A percentile compares a stretch with the other conserved stretches of the same genome.
phyloP scores from a whole-genome alignment of 1,284 basidiomycete species.

The Agroathelia rolfsii region DNA sequence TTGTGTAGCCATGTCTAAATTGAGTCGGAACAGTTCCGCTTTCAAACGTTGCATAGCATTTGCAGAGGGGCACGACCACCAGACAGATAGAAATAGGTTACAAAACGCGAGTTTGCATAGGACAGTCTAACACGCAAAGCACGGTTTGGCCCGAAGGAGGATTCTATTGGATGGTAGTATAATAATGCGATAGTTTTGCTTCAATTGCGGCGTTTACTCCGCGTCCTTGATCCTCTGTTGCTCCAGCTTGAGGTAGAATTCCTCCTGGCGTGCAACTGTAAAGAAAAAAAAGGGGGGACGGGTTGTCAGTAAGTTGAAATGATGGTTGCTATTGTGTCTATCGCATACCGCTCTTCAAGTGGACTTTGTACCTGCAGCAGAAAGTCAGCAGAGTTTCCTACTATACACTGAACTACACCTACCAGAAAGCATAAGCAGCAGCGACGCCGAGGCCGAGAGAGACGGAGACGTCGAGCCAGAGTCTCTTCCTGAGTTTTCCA shows the following conservation, averaged over 20 bases:
- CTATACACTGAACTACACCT: constrained; percentile 28
- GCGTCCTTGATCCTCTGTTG: constrained; percentile 35
- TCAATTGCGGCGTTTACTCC: too few relatives aligned
- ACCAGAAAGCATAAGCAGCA: constrained; percentile 75
- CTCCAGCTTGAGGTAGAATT: constrained; percentile 77
- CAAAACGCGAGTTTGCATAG: too few relatives aligned
- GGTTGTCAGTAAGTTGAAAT: constrained; percentile 14
- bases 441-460: constrained; percentile 64
- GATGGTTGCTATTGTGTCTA: not conserved
- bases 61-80: too few relatives aligned
- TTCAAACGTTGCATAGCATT: constrained; percentile 18
- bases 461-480: constrained; percentile 71
- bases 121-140: too few relatives aligned
- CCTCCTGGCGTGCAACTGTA: constrained; percentile 71
- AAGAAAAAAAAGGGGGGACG: too few relatives aligned
- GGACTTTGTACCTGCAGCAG: constrained; percentile 63
- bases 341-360: constrained; percentile 64
- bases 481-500: constrained; percentile 80
- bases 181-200: too few relatives aligned
- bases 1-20: too few relatives aligned
- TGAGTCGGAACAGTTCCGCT: too few relatives aligned
- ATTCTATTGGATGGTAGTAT: too few relatives aligned
- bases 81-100: too few relatives aligned
- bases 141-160: too few relatives aligned
- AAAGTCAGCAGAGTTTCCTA: constrained; percentile 10